Conservation (phyloP, 352 stramenopile species). For the Thalassiosira allenii region DNA sequence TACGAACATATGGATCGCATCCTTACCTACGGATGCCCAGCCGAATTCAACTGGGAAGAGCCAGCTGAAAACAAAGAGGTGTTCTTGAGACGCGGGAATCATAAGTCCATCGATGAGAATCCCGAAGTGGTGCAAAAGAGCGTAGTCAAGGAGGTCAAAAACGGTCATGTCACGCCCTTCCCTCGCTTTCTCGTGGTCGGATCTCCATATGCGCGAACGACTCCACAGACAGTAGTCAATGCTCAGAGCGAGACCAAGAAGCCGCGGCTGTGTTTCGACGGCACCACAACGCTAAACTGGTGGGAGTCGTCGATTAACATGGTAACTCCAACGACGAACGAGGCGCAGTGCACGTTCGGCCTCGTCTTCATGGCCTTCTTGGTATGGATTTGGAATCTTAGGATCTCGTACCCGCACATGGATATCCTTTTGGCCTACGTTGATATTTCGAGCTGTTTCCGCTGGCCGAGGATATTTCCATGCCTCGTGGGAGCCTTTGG, state of each 20-base stretch:
- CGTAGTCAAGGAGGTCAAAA: constrained; percentile 1
- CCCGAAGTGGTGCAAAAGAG: background rate
- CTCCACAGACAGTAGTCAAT: constrained; percentile 23
- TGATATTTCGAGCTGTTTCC: constrained; percentile 40
- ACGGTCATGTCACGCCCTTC: constrained; percentile 3
- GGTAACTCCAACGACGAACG: background rate
- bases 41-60: background rate
- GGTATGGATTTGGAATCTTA: constrained; percentile 20
- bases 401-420: background rate
- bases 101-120: background rate
- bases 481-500: constrained; percentile 38
- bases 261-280: constrained; percentile 30
- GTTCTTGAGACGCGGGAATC: constrained; percentile 17
- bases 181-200: background rate
- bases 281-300: background rate
- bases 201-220: background rate
- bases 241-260: constrained; percentile 16
- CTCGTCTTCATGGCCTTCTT: background rate
- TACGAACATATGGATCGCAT: background rate
- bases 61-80: background rate
- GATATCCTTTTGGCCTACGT: constrained; percentile 9
- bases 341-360: constrained; percentile 42
- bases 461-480: constrained; percentile 19
- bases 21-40: background rate
- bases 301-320: constrained; percentile 34